Conservation (phyloP, 1,284 basidiomycete species). For the Apiotrichum montevideense region DNA sequence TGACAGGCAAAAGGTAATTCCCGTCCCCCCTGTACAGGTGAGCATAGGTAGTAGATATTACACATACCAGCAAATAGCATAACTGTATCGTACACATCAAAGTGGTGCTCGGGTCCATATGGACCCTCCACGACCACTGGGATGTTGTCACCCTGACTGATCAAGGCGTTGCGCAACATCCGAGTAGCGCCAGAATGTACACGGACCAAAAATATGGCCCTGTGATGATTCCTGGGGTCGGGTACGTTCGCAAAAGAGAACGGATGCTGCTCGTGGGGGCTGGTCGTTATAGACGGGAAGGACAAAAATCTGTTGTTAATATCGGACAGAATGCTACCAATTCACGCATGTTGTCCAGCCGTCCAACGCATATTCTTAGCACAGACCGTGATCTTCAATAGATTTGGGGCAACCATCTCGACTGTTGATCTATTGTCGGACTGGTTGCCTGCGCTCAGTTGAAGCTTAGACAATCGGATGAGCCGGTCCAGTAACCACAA, state of each 20-base stretch:
- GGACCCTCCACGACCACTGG: slow-evolving; percentile 41
- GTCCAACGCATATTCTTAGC: slow-evolving; percentile 52
- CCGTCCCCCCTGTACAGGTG: slow-evolving; percentile 32
- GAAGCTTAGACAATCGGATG: slow-evolving; percentile 52
- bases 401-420: slow-evolving; percentile 51
- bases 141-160: slow-evolving; percentile 13
- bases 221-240: slow-evolving; percentile 16
- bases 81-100: slow-evolving; percentile 28
- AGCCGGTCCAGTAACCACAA: slow-evolving; percentile 56
- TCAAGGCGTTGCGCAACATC: slow-evolving; percentile 23
- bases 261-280: slow-evolving; percentile 41
- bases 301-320: slow-evolving; percentile 28
- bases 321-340: neutral
- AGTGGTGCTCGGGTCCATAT: slow-evolving; percentile 31
- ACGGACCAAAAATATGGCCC: slow-evolving; percentile 35
- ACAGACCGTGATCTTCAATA: slow-evolving; percentile 52
- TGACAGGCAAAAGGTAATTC: slow-evolving; percentile 33
- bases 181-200: slow-evolving; percentile 38
- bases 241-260: slow-evolving; percentile 40
- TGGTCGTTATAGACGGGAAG: slow-evolving; percentile 28
- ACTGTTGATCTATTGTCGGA: too few species aligned
- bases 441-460: neutral
- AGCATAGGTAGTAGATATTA: neutral
- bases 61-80: slow-evolving; percentile 30
- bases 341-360: slow-evolving; percentile 54